Percentiles rank a stretch among this genome's conserved stretches.
Conservation (phyloP, 129 eudicot species). For the Ambrosia artemisiifolia region DNA sequence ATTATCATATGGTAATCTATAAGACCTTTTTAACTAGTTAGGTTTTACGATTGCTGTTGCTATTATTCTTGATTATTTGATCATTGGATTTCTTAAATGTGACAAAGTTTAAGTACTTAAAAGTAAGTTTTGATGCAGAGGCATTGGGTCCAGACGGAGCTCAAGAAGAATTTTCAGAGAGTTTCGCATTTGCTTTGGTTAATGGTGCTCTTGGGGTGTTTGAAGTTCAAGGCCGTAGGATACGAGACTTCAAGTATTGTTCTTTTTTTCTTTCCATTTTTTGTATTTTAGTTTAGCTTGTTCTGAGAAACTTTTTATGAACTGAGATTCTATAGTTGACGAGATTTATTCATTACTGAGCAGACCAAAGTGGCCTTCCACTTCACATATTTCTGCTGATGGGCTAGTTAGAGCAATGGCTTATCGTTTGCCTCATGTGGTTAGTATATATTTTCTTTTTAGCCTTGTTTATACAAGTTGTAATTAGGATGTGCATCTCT, state of each 20-base stretch:
- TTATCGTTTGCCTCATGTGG: constrained; percentile 98
- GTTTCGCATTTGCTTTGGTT: constrained; percentile 89
- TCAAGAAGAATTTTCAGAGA: constrained; percentile 88
- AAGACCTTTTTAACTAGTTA: background rate
- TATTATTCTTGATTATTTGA: background rate
- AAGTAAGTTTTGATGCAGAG: constrained; percentile 47
- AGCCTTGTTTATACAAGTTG: background rate
- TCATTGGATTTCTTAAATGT: constrained; percentile 11
- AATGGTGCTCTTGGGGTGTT: constrained; percentile 99
- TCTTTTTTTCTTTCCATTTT: constrained; percentile 9
- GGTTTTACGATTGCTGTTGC: background rate
- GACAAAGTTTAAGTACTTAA: constrained; percentile 16
- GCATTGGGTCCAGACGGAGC: constrained; percentile 58
- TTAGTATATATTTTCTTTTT: constrained; percentile 30
- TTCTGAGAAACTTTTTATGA: background rate
- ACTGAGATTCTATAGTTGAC: constrained; percentile 1
- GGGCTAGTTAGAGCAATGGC: constrained; percentile 94
- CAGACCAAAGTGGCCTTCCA: constrained; percentile 99
- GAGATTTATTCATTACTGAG: constrained; percentile 21
- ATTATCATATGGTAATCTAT: background rate
- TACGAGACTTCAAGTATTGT: constrained; percentile 81
- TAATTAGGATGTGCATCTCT: constrained; percentile 12
- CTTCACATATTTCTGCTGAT: constrained; percentile 83
- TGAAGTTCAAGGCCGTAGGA: constrained; percentile 98
- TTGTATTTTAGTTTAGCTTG: constrained; percentile 1